Base-by-base conservation (phyloP, 2,329 filamentous ascomycete species). In the Epicoccum nigrum region DNA sequence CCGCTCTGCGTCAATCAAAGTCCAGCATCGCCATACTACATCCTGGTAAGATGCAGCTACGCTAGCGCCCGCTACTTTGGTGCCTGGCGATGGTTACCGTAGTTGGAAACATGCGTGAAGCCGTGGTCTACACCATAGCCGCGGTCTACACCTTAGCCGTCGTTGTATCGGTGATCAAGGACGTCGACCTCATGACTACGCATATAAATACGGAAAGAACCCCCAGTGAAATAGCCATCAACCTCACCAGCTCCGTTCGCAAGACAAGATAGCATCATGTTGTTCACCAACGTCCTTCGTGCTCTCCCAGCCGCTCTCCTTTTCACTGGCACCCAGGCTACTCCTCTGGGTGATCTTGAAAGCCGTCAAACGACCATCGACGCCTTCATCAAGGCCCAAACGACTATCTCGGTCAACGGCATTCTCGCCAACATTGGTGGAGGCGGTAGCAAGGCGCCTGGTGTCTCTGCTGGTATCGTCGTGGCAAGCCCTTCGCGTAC, bases 381-480 rank as follows among this genome's bases (percentile, higher is more conserved):
- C 43, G 37, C 61, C 4, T 75, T 67, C 62, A 69, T 84, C 43
- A 60, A 74, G 7, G 64, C 68, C 1, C 78, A 85, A 59, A 76
- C 74, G 16, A 60, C 70, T 0, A 69, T 82, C 51, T 77, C 83
- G 7, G 71, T 82, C 19, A 74, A 82, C 56, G 79, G 80, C 20
- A 74, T 81, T 12, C 66, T 85, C 33, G 76, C 79, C 62, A 86
- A 85, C 60, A 82, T 84, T 48, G 83, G 81, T 48, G 83, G 81
- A 0, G 64, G 74, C 64, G 82, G 82, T 15, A 73, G 73, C 5
- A 74, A 76, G 46, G 80, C 76, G 8, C 57, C 68, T 12, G 81
- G 80, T 34, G 81, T 79, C 4, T 69, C 69, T 19, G 65, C 79
- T 2, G 82, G 82, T 23, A 74, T 82, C 45, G 76, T 84, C 3